Percentiles rank a stretch among this genome's conserved stretches.
These are phyloP conservation scores for Leptomonas pyrrhocoris DNA, from an alignment of 208 protist species.

Conservation along the genomic window DNA sequence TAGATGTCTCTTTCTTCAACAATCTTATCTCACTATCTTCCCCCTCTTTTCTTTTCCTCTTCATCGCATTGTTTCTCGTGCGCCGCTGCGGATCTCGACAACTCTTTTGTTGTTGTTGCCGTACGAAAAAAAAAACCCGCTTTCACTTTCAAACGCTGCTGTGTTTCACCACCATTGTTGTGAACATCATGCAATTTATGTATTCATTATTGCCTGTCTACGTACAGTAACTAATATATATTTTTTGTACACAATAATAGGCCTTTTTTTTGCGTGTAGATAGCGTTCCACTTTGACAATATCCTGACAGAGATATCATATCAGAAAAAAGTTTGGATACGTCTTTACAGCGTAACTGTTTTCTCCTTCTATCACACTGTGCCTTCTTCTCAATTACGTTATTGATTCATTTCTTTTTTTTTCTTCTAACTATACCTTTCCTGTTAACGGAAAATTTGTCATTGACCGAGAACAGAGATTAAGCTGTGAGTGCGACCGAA, in stretches of 20 bases:
- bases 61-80: no score
- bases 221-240: no score
- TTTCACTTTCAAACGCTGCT: no score
- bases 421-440: not conserved
- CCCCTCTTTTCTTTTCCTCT: not conserved
- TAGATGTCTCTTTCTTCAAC: no score
- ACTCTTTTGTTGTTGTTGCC: no score
- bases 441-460: constrained; percentile 6
- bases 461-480: constrained; percentile 15
- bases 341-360: not conserved
- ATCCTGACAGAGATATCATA: not conserved
- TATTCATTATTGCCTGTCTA: no score
- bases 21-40: not conserved
- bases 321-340: not conserved
- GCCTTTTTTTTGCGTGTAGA: not conserved
- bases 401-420: constrained; percentile 1
- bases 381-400: not conserved
- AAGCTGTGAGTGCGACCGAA: constrained; percentile 9
- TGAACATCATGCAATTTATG: no score
- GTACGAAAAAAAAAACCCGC: no score
- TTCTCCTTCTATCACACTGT: constrained; percentile 6
- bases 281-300: not conserved
- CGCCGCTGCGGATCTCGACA: no score
- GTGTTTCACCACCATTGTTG: no score
- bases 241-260: no score